Base-by-base conservation (phyloP, 2,329 filamentous ascomycete genomes). In the Aspergillus sp. region DNA sequence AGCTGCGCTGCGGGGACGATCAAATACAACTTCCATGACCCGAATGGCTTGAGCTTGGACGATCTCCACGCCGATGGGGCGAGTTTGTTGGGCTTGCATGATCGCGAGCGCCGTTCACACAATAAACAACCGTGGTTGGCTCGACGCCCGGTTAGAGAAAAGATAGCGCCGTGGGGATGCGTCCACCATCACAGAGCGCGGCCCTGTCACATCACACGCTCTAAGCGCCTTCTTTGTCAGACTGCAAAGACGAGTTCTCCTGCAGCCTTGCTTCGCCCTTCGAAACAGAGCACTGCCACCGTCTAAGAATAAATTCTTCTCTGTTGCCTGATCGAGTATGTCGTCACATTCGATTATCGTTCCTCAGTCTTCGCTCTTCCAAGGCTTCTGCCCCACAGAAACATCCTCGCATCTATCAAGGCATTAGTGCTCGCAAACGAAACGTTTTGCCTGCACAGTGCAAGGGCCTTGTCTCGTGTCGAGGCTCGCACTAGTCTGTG, bases 151-250 rank as follows among this genome's bases (percentile, higher is more conserved):
- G 51, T 63, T 58, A 59, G 61, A 61, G 57, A 40, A 47, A 56
- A 59, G 62, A 63, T 62, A 51, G 54, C 63, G 46, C 58, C 51
- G 60, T 61, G 56, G 58, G 51, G 51, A 61, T 51, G 52, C 56
- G 41, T 40, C 54, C 62, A 56, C 60, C 62, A 56, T 66, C 64
- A 66, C 64, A 66, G 58, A 27, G 27, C 62, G 24, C 59, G 45
- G 39, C 46, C 52, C 57, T 49, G 52, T 57, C 51, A 52, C 50
- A 58, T 66, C 64, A 64, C 62, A 61, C 54, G 57, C 53, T 34
- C 34, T 34, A 50, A 44, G 45, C 46, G 54, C 47, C 52, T 42
- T 44, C 51, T 54, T 48, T 49, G 41, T 57, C 13, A 13, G 22
- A 41, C 20, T 12, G 11, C 27, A 30, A 9, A 30, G 27, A 30